These are phyloP conservation scores for Kernera saxatilis DNA, from an alignment of 345 rosid genomes.

Conservation along the genomic window DNA sequence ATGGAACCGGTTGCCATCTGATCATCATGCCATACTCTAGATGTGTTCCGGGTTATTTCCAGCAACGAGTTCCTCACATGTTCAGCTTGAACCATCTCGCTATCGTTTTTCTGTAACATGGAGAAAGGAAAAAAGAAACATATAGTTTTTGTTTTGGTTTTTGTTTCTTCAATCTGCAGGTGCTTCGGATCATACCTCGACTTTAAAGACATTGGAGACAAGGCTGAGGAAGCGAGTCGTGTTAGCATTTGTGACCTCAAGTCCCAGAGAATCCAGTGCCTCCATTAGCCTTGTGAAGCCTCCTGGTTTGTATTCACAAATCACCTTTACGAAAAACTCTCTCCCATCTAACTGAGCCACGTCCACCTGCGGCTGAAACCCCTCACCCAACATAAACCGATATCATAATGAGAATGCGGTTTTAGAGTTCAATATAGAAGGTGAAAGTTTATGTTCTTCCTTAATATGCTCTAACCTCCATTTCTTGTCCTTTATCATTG, in stretches of 20 bases:
- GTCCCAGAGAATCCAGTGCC: conserved; percentile 75
- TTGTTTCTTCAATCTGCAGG: background rate
- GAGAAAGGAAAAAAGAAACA: background rate
- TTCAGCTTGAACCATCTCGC: conserved; percentile 73
- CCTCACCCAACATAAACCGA: conserved; percentile 18
- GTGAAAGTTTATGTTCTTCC: background rate
- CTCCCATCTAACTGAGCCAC: conserved; percentile 80
- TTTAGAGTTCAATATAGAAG: background rate
- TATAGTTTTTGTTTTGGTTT: background rate
- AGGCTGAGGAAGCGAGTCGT: conserved; percentile 70
- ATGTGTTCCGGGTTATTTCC: conserved; percentile 57
- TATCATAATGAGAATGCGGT: background rate
- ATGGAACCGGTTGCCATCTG: conserved; percentile 36
- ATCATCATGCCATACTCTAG: conserved; percentile 46
- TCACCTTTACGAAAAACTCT: conserved; percentile 83
- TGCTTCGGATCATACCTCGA: conserved; percentile 49
- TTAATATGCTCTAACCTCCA: conserved; percentile 60
- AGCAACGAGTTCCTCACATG: conserved; percentile 71
- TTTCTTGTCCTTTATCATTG: conserved; percentile 73
- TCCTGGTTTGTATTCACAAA: conserved; percentile 79
- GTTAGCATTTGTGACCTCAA: conserved; percentile 81
- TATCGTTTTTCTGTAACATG: conserved; percentile 58
- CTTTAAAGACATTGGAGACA: conserved; percentile 83
- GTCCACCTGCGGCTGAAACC: conserved; percentile 76
- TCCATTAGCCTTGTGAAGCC: conserved; percentile 83